These are phyloP conservation scores for Salix caprea DNA, from an alignment of 345 rosid genomes.

Conservation along the genomic window DNA sequence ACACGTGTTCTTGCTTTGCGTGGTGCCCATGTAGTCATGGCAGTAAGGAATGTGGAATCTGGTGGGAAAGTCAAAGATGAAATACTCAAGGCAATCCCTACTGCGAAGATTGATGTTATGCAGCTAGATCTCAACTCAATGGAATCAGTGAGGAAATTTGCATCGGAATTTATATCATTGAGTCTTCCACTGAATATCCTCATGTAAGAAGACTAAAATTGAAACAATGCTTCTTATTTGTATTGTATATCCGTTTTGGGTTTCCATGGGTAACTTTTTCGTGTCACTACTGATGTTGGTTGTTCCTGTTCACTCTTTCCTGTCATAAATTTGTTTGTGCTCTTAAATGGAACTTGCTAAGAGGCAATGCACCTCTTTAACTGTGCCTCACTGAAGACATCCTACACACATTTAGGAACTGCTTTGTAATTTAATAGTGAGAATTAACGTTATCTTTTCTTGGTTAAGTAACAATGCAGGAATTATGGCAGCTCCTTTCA, in stretches of 20 bases:
- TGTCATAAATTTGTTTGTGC: not conserved
- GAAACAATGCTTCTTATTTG: not conserved
- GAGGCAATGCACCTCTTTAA: not conserved
- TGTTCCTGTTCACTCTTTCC: not conserved
- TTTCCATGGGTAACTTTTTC: not conserved
- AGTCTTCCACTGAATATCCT: slow-evolving; percentile 40
- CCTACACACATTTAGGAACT: not conserved
- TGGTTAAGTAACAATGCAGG: slow-evolving; percentile 37
- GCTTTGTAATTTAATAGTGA: not conserved
- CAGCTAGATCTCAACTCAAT: slow-evolving; percentile 41
- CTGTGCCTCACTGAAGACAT: not conserved
- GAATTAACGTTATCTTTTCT: not conserved
- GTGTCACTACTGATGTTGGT: not conserved
- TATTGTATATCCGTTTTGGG: not conserved
- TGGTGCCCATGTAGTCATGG: slow-evolving; percentile 27
- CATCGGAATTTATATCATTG: slow-evolving; percentile 19
- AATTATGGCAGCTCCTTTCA: slow-evolving; percentile 28
- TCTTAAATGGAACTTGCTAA: not conserved
- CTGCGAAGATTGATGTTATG: slow-evolving; percentile 31
- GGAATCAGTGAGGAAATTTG: slow-evolving; percentile 38
- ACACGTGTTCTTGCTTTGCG: slow-evolving; percentile 35
- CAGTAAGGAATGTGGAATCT: slow-evolving; percentile 32
- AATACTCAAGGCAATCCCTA: slow-evolving; percentile 26
- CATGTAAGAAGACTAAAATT: slow-evolving; percentile 23
- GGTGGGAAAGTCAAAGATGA: slow-evolving; percentile 30